These are phyloP conservation scores for Myrica gale DNA, from an alignment of 306 rosid species.

Conservation along the genomic window DNA sequence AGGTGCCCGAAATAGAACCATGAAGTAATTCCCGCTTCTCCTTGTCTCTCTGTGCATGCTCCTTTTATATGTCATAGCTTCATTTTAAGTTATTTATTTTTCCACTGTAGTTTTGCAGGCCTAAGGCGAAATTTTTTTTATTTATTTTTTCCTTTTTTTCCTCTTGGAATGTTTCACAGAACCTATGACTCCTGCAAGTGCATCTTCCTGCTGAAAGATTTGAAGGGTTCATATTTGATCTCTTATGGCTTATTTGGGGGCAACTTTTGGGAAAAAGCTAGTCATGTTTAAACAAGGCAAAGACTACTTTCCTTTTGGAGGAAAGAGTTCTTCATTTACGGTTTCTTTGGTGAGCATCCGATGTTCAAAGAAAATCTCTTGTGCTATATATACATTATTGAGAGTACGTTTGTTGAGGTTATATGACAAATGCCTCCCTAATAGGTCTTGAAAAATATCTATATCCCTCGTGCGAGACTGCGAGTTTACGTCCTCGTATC, in stretches of 20 bases:
- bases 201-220: not conserved
- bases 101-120: not conserved
- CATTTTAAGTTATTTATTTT: not conserved
- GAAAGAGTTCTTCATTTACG: not conserved
- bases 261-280: not conserved
- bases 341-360: not conserved
- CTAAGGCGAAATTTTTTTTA: not conserved
- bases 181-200: not conserved
- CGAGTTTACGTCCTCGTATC: too few species aligned
- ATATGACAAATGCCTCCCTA: not conserved
- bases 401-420: not conserved
- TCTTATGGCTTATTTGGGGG: not conserved
- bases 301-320: not conserved
- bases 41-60: not conserved
- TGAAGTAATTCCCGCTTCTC: constrained; percentile 44
- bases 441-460: not conserved
- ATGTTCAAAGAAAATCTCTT: not conserved
- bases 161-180: not conserved
- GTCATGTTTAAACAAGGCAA: not conserved
- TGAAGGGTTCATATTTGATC: not conserved
- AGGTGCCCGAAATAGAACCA: constrained; percentile 61
- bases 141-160: not conserved
- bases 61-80: not conserved
- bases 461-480: not conserved
- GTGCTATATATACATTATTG: not conserved